phyloP scores from a whole-genome alignment of 1,284 basidiomycete species.

The Apiotrichum sp. region DNA sequence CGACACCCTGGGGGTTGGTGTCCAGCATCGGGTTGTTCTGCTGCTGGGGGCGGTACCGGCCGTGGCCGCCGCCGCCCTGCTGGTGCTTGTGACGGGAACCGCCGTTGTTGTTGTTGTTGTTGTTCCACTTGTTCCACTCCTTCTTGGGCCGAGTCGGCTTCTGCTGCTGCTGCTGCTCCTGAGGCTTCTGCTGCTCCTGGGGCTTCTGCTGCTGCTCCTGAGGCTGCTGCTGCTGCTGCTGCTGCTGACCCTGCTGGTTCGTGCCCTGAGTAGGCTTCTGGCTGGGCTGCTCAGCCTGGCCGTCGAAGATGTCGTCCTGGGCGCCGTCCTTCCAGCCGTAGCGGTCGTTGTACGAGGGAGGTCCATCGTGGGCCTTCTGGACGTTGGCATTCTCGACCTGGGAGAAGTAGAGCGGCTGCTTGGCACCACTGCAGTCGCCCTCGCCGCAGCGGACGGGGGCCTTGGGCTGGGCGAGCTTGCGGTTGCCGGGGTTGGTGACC shows the following conservation, averaged over 20 bases:
- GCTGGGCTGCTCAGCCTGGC: neutral
- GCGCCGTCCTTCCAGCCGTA: conserved; percentile 47
- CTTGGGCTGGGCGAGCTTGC: conserved; percentile 19
- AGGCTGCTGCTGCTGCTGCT: too few relatives aligned
- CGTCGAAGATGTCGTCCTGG: conserved; percentile 46
- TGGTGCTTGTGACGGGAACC: too few relatives aligned
- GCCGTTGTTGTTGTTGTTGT: too few relatives aligned
- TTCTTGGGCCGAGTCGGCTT: too few relatives aligned
- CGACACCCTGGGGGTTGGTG: too few relatives aligned
- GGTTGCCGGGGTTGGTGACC: conserved; percentile 24
- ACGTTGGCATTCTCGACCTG: conserved; percentile 40
- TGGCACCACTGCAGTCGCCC: conserved; percentile 25
- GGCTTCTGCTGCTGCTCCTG: too few relatives aligned
- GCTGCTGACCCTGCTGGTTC: neutral
- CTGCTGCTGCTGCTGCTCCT: too few relatives aligned
- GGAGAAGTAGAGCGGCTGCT: conserved; percentile 42
- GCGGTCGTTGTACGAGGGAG: conserved; percentile 43
- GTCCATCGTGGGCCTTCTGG: conserved; percentile 25
- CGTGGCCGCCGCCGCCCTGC: too few relatives aligned
- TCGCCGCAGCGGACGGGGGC: conserved; percentile 23
- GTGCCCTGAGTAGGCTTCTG: neutral
- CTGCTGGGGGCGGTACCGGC: too few relatives aligned
- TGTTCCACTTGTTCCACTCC: too few relatives aligned
- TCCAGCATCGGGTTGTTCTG: too few relatives aligned
- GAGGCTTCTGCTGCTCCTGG: too few relatives aligned